These are phyloP conservation scores for Pestalotiopsis sp. DNA, from an alignment of 2,329 filamentous ascomycete species.

Conservation along the genomic window DNA sequence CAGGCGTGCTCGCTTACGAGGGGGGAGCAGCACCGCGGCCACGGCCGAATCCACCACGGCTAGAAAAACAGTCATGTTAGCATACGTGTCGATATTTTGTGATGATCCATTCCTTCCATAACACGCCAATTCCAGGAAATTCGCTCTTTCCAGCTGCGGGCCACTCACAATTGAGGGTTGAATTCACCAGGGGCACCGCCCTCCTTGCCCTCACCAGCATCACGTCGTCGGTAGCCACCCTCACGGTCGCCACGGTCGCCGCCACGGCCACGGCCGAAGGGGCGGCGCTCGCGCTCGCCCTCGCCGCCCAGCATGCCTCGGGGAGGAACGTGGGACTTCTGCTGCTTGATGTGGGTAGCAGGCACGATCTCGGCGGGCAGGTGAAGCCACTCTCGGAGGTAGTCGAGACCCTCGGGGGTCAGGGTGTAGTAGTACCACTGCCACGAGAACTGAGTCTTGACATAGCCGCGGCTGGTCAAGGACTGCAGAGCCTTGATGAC, in stretches of 20 bases:
- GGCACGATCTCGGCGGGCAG: constrained; percentile 99
- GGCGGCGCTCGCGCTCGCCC: constrained; percentile 77
- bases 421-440: constrained; percentile 99
- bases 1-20: constrained; percentile 55
- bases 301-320: constrained; percentile 97
- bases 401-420: constrained; percentile 99
- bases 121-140: background rate
- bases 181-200: constrained; percentile 91
- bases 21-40: constrained; percentile 78
- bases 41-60: constrained; percentile 88
- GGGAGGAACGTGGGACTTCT: constrained; percentile 96
- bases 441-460: constrained; percentile 99
- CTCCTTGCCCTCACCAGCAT: constrained; percentile 86
- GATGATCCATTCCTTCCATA: constrained; percentile 10
- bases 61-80: constrained; percentile 41
- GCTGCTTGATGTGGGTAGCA: constrained; percentile 99
- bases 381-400: constrained; percentile 99
- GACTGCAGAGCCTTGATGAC: constrained; percentile 99
- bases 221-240: constrained; percentile 91
- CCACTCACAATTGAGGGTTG: constrained; percentile 81
- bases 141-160: background rate
- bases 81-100: constrained; percentile 16
- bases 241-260: constrained; percentile 58
- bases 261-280: constrained; percentile 79
- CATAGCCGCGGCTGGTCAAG: constrained; percentile 94